Base-by-base conservation (phyloP, 495 filamentous ascomycete species). In the Stereocaulon alpinum region DNA sequence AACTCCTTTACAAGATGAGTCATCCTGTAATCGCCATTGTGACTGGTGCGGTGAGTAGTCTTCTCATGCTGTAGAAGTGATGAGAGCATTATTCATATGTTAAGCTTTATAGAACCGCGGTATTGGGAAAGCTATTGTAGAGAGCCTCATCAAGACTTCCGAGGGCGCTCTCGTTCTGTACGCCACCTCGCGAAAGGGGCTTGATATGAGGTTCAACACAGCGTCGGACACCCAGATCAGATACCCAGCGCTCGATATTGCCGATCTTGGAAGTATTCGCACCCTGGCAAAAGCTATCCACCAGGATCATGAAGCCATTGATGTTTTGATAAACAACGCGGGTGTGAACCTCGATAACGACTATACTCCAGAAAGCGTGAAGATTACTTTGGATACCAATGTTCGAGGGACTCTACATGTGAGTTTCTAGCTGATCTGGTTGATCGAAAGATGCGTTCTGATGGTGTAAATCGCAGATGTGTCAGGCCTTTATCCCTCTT, bases 401-500 rank as follows among this genome's bases (percentile, higher is more conserved):
- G 57, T 58, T 42, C 41, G 60, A 24, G 53, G 53, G 45, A 62
- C 60, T 18, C 22, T 62, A 44, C 44, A 50, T n/a, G 60, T 62
- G 50, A 50, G 60, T 18, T 5, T 32, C 6, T 32, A 51, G n/a
- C 20, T 27, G 12, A 51, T 51, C 12, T 24, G 20, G 11, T 51
- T 30, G 48, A 17, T 17, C 17, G n/a, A 17, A 17, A 51, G 29
- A 32, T 30, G n/a, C 20, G 17, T 18, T 30, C 29, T 59, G 43
- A 40, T 9, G 44, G 5, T 20, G 9, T 10, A 15, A 9, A 45
- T 24, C 4, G 30, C 50, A 62, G 60, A 58, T 62, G 53, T 62
- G 60, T 30, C 41, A 58, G 40, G 51, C 54, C 30, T 73, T 64
- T 18, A 54, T 68, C 24, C 56, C 63, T 24, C 45, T 67, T 3